phyloP scores from a whole-genome alignment of 805 yeast species.

The Myxozyma mucilagina region DNA sequence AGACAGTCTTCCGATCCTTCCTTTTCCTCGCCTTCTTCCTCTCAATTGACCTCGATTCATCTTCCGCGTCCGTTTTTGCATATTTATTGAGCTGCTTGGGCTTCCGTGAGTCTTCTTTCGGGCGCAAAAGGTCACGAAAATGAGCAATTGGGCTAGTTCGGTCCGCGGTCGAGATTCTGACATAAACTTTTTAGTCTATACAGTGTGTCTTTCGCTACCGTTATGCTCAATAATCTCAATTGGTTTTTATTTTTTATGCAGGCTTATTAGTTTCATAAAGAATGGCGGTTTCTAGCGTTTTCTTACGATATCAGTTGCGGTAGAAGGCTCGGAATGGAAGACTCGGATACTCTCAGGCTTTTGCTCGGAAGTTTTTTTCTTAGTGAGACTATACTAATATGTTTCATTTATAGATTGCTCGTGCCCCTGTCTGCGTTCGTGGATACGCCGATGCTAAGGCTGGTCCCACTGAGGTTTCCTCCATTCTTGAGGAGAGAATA shows the following conservation, averaged over 20 bases:
- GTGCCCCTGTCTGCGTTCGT: slow-evolving; percentile 48
- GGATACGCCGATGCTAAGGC: slow-evolving; percentile 93
- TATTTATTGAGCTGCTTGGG: background rate
- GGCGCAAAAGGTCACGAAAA: background rate
- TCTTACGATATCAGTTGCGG: background rate
- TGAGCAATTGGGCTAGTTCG: slow-evolving; percentile 1
- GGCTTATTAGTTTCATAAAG: too few species aligned
- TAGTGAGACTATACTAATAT: background rate
- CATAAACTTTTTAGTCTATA: background rate
- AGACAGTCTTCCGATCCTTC: slow-evolving; percentile 4
- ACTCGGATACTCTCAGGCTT: background rate
- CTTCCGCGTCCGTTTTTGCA: background rate
- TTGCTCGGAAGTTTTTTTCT: background rate
- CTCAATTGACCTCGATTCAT: background rate
- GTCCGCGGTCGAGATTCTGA: background rate
- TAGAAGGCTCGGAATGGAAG: background rate
- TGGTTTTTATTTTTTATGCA: background rate
- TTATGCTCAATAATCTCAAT: background rate
- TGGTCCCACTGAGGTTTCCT: slow-evolving; percentile 98
- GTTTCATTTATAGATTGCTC: slow-evolving; percentile 7
- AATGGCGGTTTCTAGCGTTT: too few species aligned
- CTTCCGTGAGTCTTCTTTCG: background rate
- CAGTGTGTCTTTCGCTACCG: too few species aligned
- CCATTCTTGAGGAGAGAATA: slow-evolving; percentile 98
- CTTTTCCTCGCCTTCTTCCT: background rate